A percentile compares a stretch with the other conserved stretches of the same genome.
Conservation (phyloP, 192 early-diverging fungal genomes). For the Podila clonocystis region DNA sequence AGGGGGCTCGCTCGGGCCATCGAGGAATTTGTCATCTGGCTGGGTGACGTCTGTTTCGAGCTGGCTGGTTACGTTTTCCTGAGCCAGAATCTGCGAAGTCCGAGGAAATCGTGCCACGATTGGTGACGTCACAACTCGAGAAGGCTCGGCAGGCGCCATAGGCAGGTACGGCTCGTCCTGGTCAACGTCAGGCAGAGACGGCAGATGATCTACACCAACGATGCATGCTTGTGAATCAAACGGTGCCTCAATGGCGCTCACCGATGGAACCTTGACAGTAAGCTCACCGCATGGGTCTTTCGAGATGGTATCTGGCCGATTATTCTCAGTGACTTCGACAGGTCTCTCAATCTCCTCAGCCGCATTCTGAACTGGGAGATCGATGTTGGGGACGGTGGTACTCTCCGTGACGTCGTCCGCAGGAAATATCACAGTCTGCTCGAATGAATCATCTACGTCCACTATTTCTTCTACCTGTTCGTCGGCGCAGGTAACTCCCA, state of each 20-base stretch:
- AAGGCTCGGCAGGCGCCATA: no score
- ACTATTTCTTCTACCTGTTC: not conserved
- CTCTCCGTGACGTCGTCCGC: no score
- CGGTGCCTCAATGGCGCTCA: no score
- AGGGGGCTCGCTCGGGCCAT: not conserved
- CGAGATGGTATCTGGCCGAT: not conserved
- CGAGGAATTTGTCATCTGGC: slow-evolving; percentile 36
- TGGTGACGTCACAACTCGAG: no score
- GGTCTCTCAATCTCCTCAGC: not conserved
- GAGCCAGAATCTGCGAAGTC: not conserved
- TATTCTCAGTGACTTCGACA: not conserved
- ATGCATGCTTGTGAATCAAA: no score
- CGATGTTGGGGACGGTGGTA: no score
- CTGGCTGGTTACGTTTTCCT: slow-evolving; percentile 17
- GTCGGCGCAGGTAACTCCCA: not conserved
- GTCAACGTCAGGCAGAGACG: no score
- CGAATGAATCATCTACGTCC: not conserved
- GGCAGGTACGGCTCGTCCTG: no score
- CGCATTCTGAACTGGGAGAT: not conserved
- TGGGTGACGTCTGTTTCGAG: slow-evolving; percentile 34
- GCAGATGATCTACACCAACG: no score
- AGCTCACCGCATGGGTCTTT: no score
- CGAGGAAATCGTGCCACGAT: not conserved
- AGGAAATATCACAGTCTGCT: not conserved
- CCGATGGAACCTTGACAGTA: no score